Conservation (phyloP, 352 stramenopile species). For the Thraustochytrium sp. region DNA sequence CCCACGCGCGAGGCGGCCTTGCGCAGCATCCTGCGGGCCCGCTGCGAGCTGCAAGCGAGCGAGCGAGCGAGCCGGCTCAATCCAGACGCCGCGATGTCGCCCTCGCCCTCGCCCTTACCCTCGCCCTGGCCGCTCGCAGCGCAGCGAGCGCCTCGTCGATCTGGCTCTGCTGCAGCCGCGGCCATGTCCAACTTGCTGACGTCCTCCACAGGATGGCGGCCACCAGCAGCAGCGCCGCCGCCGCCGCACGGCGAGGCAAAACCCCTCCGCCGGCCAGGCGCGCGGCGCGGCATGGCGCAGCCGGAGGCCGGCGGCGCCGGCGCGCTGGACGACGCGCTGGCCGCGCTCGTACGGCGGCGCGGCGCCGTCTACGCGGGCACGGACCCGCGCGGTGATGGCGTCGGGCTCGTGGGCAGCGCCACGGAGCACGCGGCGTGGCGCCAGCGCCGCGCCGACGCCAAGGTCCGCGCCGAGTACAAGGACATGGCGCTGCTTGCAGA, state of each 20-base stretch:
- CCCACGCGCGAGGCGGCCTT: constrained; percentile 55
- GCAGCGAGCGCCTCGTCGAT: too few species aligned
- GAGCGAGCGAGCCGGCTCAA: too few species aligned
- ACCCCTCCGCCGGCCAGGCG: too few species aligned
- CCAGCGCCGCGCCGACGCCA: background rate
- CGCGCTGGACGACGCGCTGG: background rate
- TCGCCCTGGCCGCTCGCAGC: too few species aligned
- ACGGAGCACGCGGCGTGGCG: background rate
- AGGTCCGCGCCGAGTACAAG: background rate
- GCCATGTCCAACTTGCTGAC: too few species aligned
- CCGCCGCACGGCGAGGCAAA: too few species aligned
- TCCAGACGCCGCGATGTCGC: too few species aligned
- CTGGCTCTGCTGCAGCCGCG: too few species aligned
- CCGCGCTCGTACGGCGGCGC: background rate
- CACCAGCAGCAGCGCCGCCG: too few species aligned
- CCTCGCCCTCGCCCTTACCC: too few species aligned
- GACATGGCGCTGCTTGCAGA: background rate
- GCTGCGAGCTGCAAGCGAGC: background rate
- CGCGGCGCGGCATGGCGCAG: too few species aligned
- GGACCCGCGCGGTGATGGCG: background rate
- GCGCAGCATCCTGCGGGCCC: background rate
- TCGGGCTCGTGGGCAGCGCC: background rate
- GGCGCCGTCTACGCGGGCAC: background rate
- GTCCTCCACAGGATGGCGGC: too few species aligned
- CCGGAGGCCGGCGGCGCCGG: background rate